Conservation (phyloP, 495 filamentous ascomycete species). For the Penicillium salamii region DNA sequence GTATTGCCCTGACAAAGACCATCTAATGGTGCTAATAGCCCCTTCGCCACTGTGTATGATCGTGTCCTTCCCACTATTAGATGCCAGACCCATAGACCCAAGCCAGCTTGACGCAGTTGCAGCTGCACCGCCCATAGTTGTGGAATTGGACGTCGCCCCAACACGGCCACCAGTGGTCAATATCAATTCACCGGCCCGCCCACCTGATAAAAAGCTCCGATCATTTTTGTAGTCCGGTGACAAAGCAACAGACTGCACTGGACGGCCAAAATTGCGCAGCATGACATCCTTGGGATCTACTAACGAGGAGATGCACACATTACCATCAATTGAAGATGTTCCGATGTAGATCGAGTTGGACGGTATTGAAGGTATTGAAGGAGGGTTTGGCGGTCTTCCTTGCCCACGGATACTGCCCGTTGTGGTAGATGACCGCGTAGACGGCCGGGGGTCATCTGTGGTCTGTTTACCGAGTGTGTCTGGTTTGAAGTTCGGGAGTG, state of each 20-base stretch:
- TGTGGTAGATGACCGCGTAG: constrained; percentile 41
- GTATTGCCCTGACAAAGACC: constrained; percentile 87
- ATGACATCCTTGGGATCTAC: constrained; percentile 77
- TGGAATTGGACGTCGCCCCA: constrained; percentile 75
- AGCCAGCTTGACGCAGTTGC: constrained; percentile 91
- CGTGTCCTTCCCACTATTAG: constrained; percentile 77
- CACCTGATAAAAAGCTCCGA: constrained; percentile 82
- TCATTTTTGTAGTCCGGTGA: constrained; percentile 92
- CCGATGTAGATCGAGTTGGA: constrained; percentile 90
- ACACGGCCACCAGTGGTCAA: constrained; percentile 78
- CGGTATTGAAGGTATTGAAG: constrained; percentile 58
- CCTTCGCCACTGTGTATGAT: constrained; percentile 92
- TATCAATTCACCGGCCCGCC: constrained; percentile 82
- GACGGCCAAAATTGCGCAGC: constrained; percentile 88
- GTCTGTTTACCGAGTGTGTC: constrained; percentile 48
- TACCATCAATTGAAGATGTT: constrained; percentile 91
- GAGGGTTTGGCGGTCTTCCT: constrained; percentile 41
- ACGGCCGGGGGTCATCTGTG: constrained; percentile 44
- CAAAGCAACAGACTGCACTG: constrained; percentile 82
- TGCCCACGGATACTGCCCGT: constrained; percentile 51
- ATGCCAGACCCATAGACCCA: constrained; percentile 74
- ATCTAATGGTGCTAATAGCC: constrained; percentile 83
- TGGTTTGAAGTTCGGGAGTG: constrained; percentile 56
- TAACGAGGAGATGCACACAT: constrained; percentile 84
- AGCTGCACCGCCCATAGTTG: constrained; percentile 72